Evolutionary conservation across 2,329 filamentous ascomycete species (phyloP), one percentile per base, ranked within the genome.

Genomic region (Botrytis deweyae): DNA sequence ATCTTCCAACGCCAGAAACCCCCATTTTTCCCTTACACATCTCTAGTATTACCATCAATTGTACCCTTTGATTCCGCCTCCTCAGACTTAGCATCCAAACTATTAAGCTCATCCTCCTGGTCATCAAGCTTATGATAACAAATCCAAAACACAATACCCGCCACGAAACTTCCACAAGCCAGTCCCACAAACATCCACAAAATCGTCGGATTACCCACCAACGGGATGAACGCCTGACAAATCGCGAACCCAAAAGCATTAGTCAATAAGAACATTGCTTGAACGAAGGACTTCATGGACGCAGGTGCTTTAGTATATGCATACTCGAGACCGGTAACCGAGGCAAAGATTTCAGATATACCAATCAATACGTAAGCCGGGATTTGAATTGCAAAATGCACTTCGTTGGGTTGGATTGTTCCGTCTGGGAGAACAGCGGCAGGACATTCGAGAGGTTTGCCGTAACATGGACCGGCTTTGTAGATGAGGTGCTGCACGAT

Each of bases 221-320:
- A 79, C 0, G 84, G 84, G 36, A 83, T 81, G 36, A 86, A 76
- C 0, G 85, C 84, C 76, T 86, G 82, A 42, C 83, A 83, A 10
- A 87, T 77, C 2, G 88, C 88, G 55, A 85, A 85, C 6, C 87
- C 87, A 75, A 90, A 83, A 0, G 88, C 88, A 73, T 86, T 88
- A 76, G 87, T 93, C 83, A 92, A 89, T 49, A 93, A 86, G 80
- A 90, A 91, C 79, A 93, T 85, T 33, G 89, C 88, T 81, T 88
- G 86, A 78, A 94, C 90, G 42, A 94, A 87, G 1, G 90, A 92
- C 77, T 91, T 91, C 92, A 95, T 94, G 83, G 93, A 93, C 78
- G 87, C 89, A 49, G 92, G 92, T 0, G 92, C 91, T 83, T 93
- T 93, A 81, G 90, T 91, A 83, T 90, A 94, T 62, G 92, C 92